A percentile compares a stretch with the other conserved stretches of the same genome.
These are phyloP conservation scores for Metschnikowia aberdeeniae DNA, from an alignment of 805 yeast genomes.

Conservation along the genomic window DNA sequence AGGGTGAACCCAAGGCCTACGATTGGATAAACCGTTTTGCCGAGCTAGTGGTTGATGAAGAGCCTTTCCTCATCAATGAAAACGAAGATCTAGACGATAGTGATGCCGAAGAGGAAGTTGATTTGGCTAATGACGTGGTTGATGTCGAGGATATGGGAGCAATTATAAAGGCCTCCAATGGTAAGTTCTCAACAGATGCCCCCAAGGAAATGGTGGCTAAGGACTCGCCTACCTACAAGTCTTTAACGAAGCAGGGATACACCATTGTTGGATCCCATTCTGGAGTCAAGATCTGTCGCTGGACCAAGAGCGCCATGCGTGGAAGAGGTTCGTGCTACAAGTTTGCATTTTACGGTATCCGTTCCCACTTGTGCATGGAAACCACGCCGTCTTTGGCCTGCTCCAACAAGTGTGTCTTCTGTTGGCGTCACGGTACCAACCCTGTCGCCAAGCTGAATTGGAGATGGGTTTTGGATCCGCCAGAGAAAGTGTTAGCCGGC, in stretches of 20 bases:
- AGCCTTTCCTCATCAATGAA: conserved; percentile 58
- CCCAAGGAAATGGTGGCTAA: conserved; percentile 83
- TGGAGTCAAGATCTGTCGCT: conserved; percentile 91
- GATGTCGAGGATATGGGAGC: conserved; percentile 90
- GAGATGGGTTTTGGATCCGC: conserved; percentile 95
- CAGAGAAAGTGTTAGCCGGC: conserved; percentile 77
- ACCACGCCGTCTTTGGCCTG: conserved; percentile 92
- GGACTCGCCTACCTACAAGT: conserved; percentile 82
- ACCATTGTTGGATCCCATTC: conserved; percentile 92
- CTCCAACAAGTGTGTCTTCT: conserved; percentile 91
- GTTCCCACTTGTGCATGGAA: conserved; percentile 91
- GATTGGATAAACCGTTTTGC: conserved; percentile 67
- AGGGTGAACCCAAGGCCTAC: conserved; percentile 52
- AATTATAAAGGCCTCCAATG: conserved; percentile 40
- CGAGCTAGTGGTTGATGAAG: conserved; percentile 63
- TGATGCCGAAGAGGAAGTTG: conserved; percentile 43
- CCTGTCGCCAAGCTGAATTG: conserved; percentile 90
- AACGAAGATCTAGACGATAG: conserved; percentile 51
- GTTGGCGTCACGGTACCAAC: conserved; percentile 97
- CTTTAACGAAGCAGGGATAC: conserved; percentile 89
- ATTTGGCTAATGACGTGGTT: conserved; percentile 41
- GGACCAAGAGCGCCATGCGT: conserved; percentile 93
- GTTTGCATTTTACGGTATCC: conserved; percentile 86
- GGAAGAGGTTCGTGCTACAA: conserved; percentile 95
- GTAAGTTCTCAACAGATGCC: conserved; percentile 15